These are phyloP conservation scores for Candida ipomoeae DNA, from an alignment of 805 yeast species.

Conservation along the genomic window DNA sequence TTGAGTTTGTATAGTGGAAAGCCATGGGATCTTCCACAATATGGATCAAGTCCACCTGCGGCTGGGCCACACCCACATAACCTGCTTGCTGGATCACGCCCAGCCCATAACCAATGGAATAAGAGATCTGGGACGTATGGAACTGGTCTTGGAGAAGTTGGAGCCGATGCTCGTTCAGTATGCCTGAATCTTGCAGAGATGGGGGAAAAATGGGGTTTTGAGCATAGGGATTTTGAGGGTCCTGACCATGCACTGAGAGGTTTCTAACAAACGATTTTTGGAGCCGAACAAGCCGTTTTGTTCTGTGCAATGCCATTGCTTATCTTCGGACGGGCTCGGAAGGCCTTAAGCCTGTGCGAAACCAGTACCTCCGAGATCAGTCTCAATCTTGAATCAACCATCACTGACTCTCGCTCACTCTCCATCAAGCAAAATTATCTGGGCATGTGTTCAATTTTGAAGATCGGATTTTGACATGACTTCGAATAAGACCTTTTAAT, in stretches of 20 bases:
- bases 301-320: neutral
- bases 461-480: no score
- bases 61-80: slow-evolving; percentile 35
- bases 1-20: slow-evolving; percentile 74
- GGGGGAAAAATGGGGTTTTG: neutral
- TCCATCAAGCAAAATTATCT: no score
- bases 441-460: no score
- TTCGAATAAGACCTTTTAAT: no score
- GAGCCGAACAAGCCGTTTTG: neutral
- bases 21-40: slow-evolving; percentile 70
- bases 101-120: slow-evolving; percentile 91
- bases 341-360: neutral
- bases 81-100: slow-evolving; percentile 77
- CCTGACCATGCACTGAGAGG: neutral
- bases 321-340: neutral
- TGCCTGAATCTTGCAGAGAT: slow-evolving; percentile 2
- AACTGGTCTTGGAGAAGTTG: slow-evolving; percentile 8
- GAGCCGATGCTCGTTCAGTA: slow-evolving; percentile 6
- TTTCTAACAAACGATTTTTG: neutral
- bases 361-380: neutral
- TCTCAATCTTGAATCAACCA: neutral
- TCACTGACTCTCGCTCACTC: no score
- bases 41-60: slow-evolving; percentile 83
- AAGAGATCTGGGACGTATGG: slow-evolving; percentile 58
- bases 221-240: no score